These are phyloP conservation scores for Magnolia sinica DNA, from an alignment of 164 flowering plant genomes.

Conservation along the genomic window DNA sequence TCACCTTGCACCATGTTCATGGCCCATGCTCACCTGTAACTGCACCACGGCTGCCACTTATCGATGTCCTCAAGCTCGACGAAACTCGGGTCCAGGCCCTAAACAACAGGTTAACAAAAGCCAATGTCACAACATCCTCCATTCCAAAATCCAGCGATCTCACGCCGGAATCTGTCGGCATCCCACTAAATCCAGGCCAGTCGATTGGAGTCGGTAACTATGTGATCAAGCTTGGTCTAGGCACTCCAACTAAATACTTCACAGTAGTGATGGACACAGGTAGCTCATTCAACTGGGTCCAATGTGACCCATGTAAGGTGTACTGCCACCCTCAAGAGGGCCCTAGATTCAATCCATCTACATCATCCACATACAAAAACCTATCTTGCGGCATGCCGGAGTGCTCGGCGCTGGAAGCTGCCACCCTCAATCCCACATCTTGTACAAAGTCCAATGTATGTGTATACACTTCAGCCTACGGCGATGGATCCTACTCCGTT, in stretches of 20 bases:
- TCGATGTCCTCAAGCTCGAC: constrained; percentile 13
- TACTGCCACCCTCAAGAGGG: constrained; percentile 40
- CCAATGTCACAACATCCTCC: background rate
- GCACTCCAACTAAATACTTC: constrained; percentile 33
- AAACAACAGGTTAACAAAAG: constrained; percentile 11
- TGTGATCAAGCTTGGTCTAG: constrained; percentile 37
- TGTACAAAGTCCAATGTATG: constrained; percentile 25
- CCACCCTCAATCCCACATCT: constrained; percentile 38
- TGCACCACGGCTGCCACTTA: background rate
- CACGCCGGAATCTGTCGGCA: constrained; percentile 15
- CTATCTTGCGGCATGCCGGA: constrained; percentile 26
- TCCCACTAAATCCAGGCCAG: constrained; percentile 28
- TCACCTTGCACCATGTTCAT: constrained; percentile 20
- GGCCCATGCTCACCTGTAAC: constrained; percentile 27
- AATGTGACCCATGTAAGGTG: constrained; percentile 43
- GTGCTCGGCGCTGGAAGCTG: constrained; percentile 29
- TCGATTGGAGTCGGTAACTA: constrained; percentile 42
- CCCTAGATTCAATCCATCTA: constrained; percentile 29
- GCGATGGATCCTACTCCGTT: constrained; percentile 39
- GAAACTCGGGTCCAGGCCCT: constrained; percentile 18
- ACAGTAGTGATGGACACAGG: constrained; percentile 49
- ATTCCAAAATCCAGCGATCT: background rate
- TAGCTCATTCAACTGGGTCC: constrained; percentile 49
- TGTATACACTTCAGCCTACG: constrained; percentile 39
- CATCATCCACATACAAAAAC: constrained; percentile 29